Percentiles rank a stretch among this genome's conserved stretches.
phyloP scores from a whole-genome alignment of 805 yeast genomes.

The Kodamaea sagamina region DNA sequence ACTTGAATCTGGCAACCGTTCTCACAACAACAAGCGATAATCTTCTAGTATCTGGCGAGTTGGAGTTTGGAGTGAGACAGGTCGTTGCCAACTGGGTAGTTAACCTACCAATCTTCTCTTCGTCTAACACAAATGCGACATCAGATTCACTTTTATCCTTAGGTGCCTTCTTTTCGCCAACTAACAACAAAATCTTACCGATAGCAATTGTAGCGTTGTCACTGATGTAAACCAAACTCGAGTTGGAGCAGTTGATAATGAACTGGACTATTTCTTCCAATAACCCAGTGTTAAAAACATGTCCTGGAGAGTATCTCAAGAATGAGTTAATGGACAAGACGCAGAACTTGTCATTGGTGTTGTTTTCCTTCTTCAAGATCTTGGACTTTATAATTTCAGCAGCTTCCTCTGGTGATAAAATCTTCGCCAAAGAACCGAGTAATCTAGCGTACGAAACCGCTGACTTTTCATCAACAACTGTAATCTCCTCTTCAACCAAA shows the following conservation, averaged over 20 bases:
- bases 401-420: constrained; percentile 66
- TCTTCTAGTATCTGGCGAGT: constrained; percentile 76
- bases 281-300: constrained; percentile 56
- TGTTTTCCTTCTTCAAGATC: constrained; percentile 49
- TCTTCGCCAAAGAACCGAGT: constrained; percentile 74
- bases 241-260: constrained; percentile 45
- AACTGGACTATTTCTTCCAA: constrained; percentile 51
- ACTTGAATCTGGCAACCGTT: constrained; percentile 68
- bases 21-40: constrained; percentile 73
- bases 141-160: constrained; percentile 14
- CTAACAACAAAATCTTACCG: constrained; percentile 72
- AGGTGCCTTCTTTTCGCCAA: constrained; percentile 37
- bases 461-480: constrained; percentile 52
- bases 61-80: constrained; percentile 55
- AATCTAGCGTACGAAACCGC: constrained; percentile 77
- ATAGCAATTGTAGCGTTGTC: constrained; percentile 79
- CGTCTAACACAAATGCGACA: constrained; percentile 41
- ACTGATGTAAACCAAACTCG: constrained; percentile 53
- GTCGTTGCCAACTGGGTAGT: constrained; percentile 52
- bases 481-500: constrained; percentile 72
- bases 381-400: constrained; percentile 56
- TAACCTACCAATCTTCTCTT: constrained; percentile 43
- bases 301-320: constrained; percentile 72
- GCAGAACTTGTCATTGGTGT: constrained; percentile 54
- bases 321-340: constrained; percentile 76